phyloP scores from a whole-genome alignment of 257 asterid genomes.

The Petunia axillaris region DNA sequence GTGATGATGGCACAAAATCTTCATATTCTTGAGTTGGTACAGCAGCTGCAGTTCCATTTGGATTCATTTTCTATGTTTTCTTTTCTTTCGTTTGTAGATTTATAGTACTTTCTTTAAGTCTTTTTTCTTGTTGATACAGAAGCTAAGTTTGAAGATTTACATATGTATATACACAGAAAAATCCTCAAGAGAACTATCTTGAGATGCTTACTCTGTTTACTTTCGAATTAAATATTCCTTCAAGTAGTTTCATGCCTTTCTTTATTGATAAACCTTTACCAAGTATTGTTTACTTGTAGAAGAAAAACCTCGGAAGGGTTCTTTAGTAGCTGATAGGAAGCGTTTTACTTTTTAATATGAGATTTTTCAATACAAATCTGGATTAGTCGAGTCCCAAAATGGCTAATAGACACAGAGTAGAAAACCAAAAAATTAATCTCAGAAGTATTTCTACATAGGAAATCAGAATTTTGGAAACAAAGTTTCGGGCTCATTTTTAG shows the following conservation, averaged over 20 bases:
- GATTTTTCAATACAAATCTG: too few relatives aligned
- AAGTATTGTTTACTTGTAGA: neutral
- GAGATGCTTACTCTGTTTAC: conserved; percentile 10
- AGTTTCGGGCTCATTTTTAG: neutral
- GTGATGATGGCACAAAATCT: conserved; percentile 54
- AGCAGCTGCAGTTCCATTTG: conserved; percentile 31
- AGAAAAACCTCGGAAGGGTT: neutral
- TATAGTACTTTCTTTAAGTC: neutral
- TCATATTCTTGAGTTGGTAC: conserved; percentile 30
- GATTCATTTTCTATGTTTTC: conserved; percentile 35
- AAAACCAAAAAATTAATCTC: too few relatives aligned
- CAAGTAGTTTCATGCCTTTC: conserved; percentile 6
- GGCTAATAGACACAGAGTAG: too few relatives aligned
- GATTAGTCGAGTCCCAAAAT: too few relatives aligned
- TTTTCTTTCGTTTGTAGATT: neutral
- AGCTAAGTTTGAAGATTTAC: neutral
- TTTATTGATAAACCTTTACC: neutral
- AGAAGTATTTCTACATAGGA: conserved; percentile 7
- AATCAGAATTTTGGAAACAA: neutral
- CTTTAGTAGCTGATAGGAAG: too few relatives aligned
- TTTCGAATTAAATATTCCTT: conserved; percentile 22
- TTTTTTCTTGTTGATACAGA: neutral
- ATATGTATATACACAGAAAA: neutral
- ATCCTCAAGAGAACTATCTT: neutral
- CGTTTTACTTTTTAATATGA: too few relatives aligned